These are phyloP conservation scores for Gaertneriomyces semiglobifer DNA, from an alignment of 192 early-diverging fungal genomes.

Conservation along the genomic window DNA sequence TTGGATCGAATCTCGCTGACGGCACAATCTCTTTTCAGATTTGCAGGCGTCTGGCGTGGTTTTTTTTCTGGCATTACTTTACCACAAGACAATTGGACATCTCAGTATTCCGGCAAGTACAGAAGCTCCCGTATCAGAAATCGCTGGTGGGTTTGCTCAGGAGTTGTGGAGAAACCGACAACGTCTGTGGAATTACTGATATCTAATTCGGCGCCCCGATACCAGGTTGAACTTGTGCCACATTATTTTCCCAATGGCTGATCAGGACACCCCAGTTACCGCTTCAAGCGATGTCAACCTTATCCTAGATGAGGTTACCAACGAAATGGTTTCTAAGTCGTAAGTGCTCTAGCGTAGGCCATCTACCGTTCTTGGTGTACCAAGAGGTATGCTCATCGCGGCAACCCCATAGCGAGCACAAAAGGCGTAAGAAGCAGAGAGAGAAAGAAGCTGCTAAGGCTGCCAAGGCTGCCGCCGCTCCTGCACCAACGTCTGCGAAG, in stretches of 20 bases:
- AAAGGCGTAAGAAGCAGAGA: constrained; percentile 83
- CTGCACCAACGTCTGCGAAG: constrained; percentile 54
- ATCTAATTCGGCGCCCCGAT: too few relatives aligned
- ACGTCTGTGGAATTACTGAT: too few relatives aligned
- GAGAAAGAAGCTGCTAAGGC: constrained; percentile 81
- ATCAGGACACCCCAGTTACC: neutral
- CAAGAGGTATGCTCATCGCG: neutral
- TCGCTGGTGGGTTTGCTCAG: too few relatives aligned
- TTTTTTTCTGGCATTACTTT: too few relatives aligned
- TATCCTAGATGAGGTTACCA: constrained; percentile 74
- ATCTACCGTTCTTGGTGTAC: constrained; percentile 11
- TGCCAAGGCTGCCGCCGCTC: constrained; percentile 38
- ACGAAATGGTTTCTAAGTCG: constrained; percentile 93
- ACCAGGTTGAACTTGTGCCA: too few relatives aligned
- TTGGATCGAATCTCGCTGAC: too few relatives aligned
- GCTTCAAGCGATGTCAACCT: constrained; percentile 16
- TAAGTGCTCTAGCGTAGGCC: constrained; percentile 37
- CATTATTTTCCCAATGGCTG: neutral
- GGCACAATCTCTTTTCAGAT: too few relatives aligned
- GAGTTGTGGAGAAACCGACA: too few relatives aligned
- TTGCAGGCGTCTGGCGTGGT: too few relatives aligned
- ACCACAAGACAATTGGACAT: too few relatives aligned
- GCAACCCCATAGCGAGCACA: constrained; percentile 69
- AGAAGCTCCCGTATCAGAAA: too few relatives aligned
- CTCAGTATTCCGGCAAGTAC: too few relatives aligned